Percentiles rank a stretch among this genome's conserved stretches.
Conservation (phyloP, 345 rosid genomes). For the Syzygium grande region DNA sequence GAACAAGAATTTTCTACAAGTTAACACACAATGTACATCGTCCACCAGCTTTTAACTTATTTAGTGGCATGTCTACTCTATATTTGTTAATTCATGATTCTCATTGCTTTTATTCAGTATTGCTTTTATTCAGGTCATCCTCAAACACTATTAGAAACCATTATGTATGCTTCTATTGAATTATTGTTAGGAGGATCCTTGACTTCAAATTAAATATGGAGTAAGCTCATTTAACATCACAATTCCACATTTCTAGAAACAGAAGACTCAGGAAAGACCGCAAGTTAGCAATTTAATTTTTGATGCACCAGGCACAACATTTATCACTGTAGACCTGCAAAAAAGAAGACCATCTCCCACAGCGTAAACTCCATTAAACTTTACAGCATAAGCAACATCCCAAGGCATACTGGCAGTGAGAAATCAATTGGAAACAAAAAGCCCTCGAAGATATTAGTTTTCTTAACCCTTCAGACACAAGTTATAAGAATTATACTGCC, state of each 20-base stretch:
- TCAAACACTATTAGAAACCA: not conserved
- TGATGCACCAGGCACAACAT: not conserved
- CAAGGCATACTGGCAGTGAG: not conserved
- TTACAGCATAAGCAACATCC: not conserved
- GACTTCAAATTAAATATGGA: not conserved
- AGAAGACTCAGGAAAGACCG: not conserved
- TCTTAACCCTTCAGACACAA: not conserved
- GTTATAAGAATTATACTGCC: not conserved
- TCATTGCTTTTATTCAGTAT: slow-evolving; percentile 53
- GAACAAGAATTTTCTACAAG: not conserved
- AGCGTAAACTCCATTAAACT: not conserved
- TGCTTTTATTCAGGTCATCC: slow-evolving; percentile 83
- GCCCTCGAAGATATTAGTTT: not conserved
- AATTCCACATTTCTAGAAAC: not conserved
- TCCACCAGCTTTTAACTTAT: not conserved
- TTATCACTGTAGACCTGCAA: not conserved
- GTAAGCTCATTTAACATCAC: not conserved
- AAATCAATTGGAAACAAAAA: not conserved
- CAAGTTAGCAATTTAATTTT: not conserved
- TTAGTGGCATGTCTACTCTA: not conserved
- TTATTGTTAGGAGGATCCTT: not conserved
- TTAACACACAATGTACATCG: not conserved
- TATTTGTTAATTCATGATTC: not conserved
- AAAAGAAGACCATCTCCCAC: not conserved
- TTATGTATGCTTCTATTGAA: not conserved